Percentiles rank a stretch among this genome's conserved stretches.
These are phyloP conservation scores for Pythium apleroticum DNA, from an alignment of 352 stramenopile species.

Conservation along the genomic window DNA sequence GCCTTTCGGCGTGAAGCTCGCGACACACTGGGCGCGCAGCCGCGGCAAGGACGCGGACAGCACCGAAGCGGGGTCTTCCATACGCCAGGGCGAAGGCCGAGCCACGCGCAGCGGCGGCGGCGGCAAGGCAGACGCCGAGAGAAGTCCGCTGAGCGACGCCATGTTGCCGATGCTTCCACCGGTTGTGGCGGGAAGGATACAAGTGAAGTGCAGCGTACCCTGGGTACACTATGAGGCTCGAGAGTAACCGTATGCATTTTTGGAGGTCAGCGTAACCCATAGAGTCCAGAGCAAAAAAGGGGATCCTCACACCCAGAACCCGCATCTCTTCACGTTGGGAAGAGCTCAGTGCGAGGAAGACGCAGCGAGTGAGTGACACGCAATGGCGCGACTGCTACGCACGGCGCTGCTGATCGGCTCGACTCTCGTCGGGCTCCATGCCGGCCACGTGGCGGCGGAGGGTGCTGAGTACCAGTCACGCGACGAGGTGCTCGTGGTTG, in stretches of 20 bases:
- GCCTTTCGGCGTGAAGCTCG: conserved; percentile 2
- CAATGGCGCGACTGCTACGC: conserved; percentile 16
- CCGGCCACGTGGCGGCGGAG: conserved; percentile 7
- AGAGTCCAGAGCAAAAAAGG: neutral
- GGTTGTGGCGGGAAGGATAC: neutral
- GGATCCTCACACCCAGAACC: neutral
- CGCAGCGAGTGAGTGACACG: conserved; percentile 2
- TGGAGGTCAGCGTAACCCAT: neutral
- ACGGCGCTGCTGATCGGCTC: conserved; percentile 16
- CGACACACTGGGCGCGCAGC: conserved; percentile 16
- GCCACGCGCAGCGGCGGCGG: conserved; percentile 11
- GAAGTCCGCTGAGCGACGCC: conserved; percentile 1
- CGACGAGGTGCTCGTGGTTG: conserved; percentile 69
- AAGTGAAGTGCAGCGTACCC: neutral
- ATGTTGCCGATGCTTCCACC: conserved; percentile 4
- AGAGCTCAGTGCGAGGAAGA: neutral
- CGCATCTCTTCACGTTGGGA: neutral
- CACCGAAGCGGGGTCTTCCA: conserved; percentile 12
- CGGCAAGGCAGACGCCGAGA: neutral
- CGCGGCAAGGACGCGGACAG: conserved; percentile 17
- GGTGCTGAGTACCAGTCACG: conserved; percentile 27
- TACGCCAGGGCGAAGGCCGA: conserved; percentile 14
- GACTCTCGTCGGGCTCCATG: conserved; percentile 7
- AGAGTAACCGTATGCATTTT: neutral
- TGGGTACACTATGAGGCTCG: neutral